Conservation (phyloP, 768 basidiomycete species). For the Pleurotus eryngii region DNA sequence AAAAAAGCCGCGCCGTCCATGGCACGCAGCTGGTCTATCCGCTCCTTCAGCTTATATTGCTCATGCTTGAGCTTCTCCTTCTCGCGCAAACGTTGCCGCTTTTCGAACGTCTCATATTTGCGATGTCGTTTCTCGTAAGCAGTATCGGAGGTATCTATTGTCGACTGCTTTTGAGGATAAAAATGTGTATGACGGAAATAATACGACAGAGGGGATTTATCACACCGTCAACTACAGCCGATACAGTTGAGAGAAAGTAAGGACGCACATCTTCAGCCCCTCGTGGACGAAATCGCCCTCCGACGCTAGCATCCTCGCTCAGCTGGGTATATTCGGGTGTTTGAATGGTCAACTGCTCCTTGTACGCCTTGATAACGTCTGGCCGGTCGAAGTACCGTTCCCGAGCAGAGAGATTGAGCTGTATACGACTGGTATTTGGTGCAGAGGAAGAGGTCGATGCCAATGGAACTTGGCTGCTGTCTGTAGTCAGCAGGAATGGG, state of each 20-base stretch:
- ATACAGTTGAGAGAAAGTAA: conserved; percentile 7
- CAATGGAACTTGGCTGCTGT: conserved; percentile 49
- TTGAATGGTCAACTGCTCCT: conserved; percentile 69
- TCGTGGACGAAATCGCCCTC: conserved; percentile 69
- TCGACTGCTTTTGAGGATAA: conserved; percentile 33
- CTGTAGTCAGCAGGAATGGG: conserved; percentile 71
- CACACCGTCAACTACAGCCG: neutral
- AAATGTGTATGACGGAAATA: conserved; percentile 1
- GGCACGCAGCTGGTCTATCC: conserved; percentile 75
- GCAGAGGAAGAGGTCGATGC: conserved; percentile 28
- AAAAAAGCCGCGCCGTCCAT: conserved; percentile 76
- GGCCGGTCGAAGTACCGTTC: conserved; percentile 77
- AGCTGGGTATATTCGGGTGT: conserved; percentile 66
- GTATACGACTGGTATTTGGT: conserved; percentile 19
- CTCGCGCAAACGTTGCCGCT: conserved; percentile 79
- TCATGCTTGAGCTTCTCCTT: conserved; percentile 91
- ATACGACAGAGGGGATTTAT: neutral
- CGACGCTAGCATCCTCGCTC: conserved; percentile 49
- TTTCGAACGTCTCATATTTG: conserved; percentile 85
- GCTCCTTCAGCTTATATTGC: conserved; percentile 87
- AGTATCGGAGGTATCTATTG: conserved; percentile 72
- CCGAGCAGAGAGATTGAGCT: conserved; percentile 56
- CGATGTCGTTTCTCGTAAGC: conserved; percentile 80
- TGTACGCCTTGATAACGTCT: conserved; percentile 69
- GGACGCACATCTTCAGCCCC: conserved; percentile 65